These are phyloP conservation scores for Kodamaea ohmeri DNA, from an alignment of 1,139 yeast species.

Conservation along the genomic window DNA sequence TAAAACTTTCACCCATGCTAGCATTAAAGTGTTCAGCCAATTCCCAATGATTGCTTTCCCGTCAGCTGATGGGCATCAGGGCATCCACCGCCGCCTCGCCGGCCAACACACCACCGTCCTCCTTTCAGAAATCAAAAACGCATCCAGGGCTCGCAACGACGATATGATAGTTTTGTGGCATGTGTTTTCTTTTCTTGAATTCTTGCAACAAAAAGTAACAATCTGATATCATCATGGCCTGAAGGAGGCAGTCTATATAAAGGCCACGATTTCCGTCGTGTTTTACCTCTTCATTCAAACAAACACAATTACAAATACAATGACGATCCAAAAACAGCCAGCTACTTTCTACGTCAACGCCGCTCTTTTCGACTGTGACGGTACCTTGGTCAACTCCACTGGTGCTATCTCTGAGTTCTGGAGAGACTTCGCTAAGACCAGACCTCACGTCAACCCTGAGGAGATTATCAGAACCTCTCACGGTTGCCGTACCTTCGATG, in stretches of 20 bases:
- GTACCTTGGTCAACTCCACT: conserved; percentile 79
- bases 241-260: conserved; percentile 10
- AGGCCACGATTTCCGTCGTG: conserved; percentile 4
- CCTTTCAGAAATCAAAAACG: not conserved
- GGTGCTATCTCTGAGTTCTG: conserved; percentile 81
- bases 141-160: not conserved
- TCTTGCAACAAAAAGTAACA: conserved; percentile 3
- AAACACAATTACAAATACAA: conserved; percentile 11
- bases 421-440: conserved; percentile 66
- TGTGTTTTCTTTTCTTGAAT: conserved; percentile 4
- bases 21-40: too few species aligned
- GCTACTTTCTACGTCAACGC: conserved; percentile 48
- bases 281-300: not conserved
- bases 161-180: not conserved
- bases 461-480: conserved; percentile 73
- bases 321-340: conserved; percentile 40
- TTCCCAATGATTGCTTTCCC: too few species aligned
- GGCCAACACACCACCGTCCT: too few species aligned
- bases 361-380: conserved; percentile 78
- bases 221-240: conserved; percentile 4
- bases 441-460: conserved; percentile 69
- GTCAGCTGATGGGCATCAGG: too few species aligned
- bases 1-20: too few species aligned
- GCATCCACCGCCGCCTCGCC: too few species aligned
- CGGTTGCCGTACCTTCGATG: conserved; percentile 81